phyloP scores from a whole-genome alignment of 208 protist species.

The Acanthamoeba culbertsoni region DNA sequence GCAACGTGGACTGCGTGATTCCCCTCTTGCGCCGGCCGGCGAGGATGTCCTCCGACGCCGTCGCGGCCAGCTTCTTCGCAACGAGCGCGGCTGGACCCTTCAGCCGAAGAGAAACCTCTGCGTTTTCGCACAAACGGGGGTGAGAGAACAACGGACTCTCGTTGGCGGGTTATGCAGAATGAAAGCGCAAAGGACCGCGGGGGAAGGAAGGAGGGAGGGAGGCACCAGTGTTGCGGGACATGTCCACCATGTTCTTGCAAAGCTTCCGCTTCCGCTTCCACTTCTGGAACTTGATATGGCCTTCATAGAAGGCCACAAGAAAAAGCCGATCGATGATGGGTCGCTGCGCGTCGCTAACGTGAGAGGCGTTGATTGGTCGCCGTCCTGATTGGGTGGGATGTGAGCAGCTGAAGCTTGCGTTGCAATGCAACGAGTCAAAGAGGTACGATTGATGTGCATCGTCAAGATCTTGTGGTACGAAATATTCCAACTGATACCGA shows the following conservation, averaged over 20 bases:
- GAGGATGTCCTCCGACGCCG: conserved; percentile 1
- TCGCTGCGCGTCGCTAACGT: background rate
- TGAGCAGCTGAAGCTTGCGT: background rate
- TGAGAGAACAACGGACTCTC: background rate
- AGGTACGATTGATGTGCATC: background rate
- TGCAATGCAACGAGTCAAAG: background rate
- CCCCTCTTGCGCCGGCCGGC: background rate
- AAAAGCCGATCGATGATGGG: conserved; percentile 31
- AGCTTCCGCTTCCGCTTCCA: conserved; percentile 24
- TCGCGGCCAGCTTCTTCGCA: conserved; percentile 5
- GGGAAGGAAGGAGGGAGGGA: background rate
- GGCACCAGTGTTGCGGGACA: background rate
- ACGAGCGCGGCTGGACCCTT: conserved; percentile 12
- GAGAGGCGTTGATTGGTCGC: background rate
- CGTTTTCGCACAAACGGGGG: background rate
- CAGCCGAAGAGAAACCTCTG: background rate
- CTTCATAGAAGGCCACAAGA: conserved; percentile 26
- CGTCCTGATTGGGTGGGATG: background rate
- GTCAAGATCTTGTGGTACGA: conserved; percentile 10
- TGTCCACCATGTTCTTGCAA: background rate
- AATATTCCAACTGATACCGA: conserved; percentile 40
- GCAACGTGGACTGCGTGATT: conserved; percentile 12
- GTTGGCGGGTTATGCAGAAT: background rate
- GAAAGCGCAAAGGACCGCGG: background rate
- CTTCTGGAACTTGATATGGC: conserved; percentile 22